A percentile compares a stretch with the other conserved stretches of the same genome.
Evolutionary conservation across 1,284 basidiomycete species (phyloP).

Genomic region (Ganoderma meredithae): DNA sequence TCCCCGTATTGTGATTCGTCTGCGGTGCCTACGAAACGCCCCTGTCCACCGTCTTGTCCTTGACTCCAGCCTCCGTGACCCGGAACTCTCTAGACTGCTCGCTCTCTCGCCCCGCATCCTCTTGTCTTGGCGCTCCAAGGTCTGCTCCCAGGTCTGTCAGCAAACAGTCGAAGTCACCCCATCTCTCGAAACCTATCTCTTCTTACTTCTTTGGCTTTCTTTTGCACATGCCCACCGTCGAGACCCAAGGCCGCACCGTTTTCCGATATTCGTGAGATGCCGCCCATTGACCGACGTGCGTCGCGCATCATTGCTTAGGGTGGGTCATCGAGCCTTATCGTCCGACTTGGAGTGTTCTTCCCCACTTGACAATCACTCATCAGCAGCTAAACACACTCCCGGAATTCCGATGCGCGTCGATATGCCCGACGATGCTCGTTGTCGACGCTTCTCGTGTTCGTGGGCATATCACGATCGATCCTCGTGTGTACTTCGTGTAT

Average conservation of each 20-base stretch:
- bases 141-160: background rate
- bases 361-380: background rate
- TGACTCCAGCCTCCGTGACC: background rate
- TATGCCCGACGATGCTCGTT: background rate
- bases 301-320: background rate
- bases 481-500: slow-evolving; percentile 22
- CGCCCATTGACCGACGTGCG: background rate
- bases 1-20: background rate
- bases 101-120: background rate
- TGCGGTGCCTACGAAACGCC: background rate
- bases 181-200: background rate
- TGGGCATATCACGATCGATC: slow-evolving; percentile 30
- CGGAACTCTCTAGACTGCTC: background rate
- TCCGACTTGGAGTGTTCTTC: background rate
- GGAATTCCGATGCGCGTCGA: background rate
- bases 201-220: background rate
- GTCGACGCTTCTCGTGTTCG: background rate
- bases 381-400: background rate
- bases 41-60: background rate
- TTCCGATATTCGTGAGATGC: background rate
- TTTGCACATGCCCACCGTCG: background rate
- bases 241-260: background rate
- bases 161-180: background rate
- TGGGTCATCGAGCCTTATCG: background rate
- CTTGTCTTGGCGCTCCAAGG: background rate